Evolutionary conservation across 108 stramenopile species (phyloP), one percentile per base, ranked within the genome.

Genomic region (Nitzschia putrida): DNA sequence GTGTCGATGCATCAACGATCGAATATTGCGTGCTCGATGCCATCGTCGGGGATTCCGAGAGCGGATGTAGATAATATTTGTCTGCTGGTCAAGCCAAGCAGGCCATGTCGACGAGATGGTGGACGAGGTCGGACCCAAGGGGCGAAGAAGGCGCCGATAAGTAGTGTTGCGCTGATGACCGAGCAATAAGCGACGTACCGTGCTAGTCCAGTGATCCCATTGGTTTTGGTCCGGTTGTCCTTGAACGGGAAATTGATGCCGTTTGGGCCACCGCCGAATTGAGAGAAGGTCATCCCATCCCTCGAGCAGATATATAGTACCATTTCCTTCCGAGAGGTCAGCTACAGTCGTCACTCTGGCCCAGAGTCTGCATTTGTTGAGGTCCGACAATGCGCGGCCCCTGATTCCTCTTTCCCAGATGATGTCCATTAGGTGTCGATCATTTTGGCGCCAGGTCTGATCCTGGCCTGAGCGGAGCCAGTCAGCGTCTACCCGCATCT

Each of bases 321-420:
- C 57, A 29, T 58, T 37, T 7, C 57, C 57, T 6, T 7, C 34
- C 8, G 16, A 11, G 6, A 58, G 26, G 29, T 58, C 57, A 6
- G 57, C 14, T 9, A 58, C 10, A 5, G 22, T 22, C 6, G 10
- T 29, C 34, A 37, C 26, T 23, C 29, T 14, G 6, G 8, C 10
- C 14, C 22, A 37, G 8, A 58, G 29, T 25, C 57, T 14, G 57
- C 57, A 58, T 14, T 12, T 11, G 16, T 58, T 58, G 29, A 58
- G 57, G 8, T 29, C 7, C 7, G 11, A 16, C 16, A 58, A 22
- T 37, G 24, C 10, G 9, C 20, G 5, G 8, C 20, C 26, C 8
- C 11, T 24, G 16, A 14, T 29, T 8, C 57, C 57, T 58, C 8
- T n/a, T 8, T 58, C 26, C 10, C 14, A 10, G 16, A 58, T 29